Percentiles rank a stretch among this genome's conserved stretches.
phyloP scores from a whole-genome alignment of 1,139 yeast genomes.

The Torulaspora globosa region DNA sequence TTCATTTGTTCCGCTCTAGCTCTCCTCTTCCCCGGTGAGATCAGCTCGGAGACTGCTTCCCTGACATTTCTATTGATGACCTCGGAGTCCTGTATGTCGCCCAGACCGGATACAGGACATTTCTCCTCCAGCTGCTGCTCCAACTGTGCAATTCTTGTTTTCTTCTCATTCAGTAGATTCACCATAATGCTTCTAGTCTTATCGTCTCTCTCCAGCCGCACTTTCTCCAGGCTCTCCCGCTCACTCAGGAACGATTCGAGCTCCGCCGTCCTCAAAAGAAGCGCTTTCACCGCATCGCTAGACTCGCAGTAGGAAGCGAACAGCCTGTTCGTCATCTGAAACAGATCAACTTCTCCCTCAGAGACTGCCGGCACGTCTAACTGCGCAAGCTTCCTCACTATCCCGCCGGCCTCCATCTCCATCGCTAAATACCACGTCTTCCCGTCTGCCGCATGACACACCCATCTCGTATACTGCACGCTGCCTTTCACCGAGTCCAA shows the following conservation, averaged over 20 bases:
- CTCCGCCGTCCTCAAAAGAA: neutral
- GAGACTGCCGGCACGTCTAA: slow-evolving; percentile 15
- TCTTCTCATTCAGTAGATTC: slow-evolving; percentile 30
- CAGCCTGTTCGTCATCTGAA: slow-evolving; percentile 21
- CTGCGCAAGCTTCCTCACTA: slow-evolving; percentile 25
- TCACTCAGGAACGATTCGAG: slow-evolving; percentile 12
- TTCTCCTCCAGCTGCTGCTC: slow-evolving; percentile 12
- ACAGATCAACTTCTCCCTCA: slow-evolving; percentile 27
- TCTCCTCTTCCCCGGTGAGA: slow-evolving; percentile 30
- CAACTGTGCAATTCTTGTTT: slow-evolving; percentile 25
- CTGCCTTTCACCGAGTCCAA: slow-evolving; percentile 8
- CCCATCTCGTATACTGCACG: slow-evolving; percentile 18
- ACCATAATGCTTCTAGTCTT: slow-evolving; percentile 23
- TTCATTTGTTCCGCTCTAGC: slow-evolving; percentile 4
- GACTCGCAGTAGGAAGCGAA: slow-evolving; percentile 15
- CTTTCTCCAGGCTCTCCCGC: slow-evolving; percentile 13
- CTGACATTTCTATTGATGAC: slow-evolving; percentile 22
- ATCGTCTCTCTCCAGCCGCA: slow-evolving; percentile 23
- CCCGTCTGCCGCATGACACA: slow-evolving; percentile 13
- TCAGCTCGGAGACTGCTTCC: slow-evolving; percentile 21
- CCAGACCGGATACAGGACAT: slow-evolving; percentile 1
- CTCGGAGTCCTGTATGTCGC: slow-evolving; percentile 20
- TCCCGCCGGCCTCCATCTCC: slow-evolving; percentile 20
- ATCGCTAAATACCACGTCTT: slow-evolving; percentile 20
- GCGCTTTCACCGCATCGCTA: slow-evolving; percentile 13